Base-by-base conservation (phyloP, 306 rosid genomes). In the Medicago ruthenica region DNA sequence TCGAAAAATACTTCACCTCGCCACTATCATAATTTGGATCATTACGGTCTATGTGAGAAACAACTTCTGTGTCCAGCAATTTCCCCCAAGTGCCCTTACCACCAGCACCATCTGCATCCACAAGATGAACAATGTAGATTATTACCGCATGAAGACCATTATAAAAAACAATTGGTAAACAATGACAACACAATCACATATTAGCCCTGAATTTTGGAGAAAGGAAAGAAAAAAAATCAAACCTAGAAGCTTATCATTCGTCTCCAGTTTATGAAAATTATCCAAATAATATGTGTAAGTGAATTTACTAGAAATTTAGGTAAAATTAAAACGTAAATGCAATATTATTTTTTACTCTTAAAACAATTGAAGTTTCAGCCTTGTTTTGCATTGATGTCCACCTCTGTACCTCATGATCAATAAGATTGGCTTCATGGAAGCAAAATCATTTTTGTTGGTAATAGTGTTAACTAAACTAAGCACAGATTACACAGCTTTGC, bases 51-150 rank as follows among this genome's bases (percentile, higher is more conserved):
- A 83, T n/a, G 27, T 45, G 83, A 63, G 86, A 70, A 14, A 12
- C 78, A 83, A 69, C 59, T 45, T 83, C 83, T 1, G 83, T 83
- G 62, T 83, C 86, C 67, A 83, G 59, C 78, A 83, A 70, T 64
- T 83, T 83, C 10, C 86, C 86, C 86, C 86, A 83, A 5, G 86
- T 83, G 45, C 86, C 86, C 78, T 83, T 83, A 14, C 86, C 86
- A 79, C 86, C 86, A 70, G 78, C 86, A 64, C 86, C 86, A 79
- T 83, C 86, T 83, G 71, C 60, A 75, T 57, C 55, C 74, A 76
- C 40, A 44, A 45, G 40, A 64, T 36, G 16, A 63, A 31, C 22
- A 58, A 14, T 6, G 45, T 22, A 51, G 6, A 50, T 50, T 59
- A 36, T 21, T 62, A 36, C 36, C 31, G 31, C 17, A 37, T 71